Evolutionary conservation across 371 early-diverging fungal species (phyloP).

Genomic region (Apophysomyces ossiformis): DNA sequence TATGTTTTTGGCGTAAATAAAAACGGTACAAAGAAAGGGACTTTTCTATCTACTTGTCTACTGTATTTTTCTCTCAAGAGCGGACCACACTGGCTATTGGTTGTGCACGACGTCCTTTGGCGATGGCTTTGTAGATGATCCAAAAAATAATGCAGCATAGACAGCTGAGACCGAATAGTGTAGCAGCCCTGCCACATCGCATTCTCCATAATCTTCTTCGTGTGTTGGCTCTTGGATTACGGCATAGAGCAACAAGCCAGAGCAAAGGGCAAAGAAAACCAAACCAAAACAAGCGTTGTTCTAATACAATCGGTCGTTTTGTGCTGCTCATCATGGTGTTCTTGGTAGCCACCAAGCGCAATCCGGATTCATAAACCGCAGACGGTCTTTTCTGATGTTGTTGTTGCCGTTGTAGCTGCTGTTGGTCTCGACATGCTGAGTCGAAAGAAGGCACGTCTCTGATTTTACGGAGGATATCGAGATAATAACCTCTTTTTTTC

Average conservation of each 20-base stretch:
- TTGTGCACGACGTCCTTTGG: constrained; percentile 7
- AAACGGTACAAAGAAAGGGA: background rate
- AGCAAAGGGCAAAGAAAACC: constrained; percentile 2
- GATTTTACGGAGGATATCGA: background rate
- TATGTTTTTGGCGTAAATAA: too few relatives aligned
- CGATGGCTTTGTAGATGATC: constrained; percentile 8
- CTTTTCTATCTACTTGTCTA: background rate
- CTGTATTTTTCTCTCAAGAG: background rate
- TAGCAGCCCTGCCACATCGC: constrained; percentile 3
- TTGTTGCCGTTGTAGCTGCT: too few relatives aligned
- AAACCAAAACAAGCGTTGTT: constrained; percentile 1
- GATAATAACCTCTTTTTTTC: background rate
- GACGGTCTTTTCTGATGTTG: too few relatives aligned
- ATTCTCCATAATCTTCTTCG: background rate
- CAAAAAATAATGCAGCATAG: background rate
- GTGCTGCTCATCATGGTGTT: background rate
- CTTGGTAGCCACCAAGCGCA: background rate
- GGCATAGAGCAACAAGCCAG: constrained; percentile 1
- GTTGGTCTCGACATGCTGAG: background rate
- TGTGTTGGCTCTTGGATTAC: background rate
- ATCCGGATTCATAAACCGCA: background rate
- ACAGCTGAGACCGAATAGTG: background rate
- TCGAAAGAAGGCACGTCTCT: constrained; percentile 2
- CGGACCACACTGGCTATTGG: constrained; percentile 2
- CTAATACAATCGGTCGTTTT: background rate